A percentile compares a stretch with the other conserved stretches of the same genome.
phyloP scores from a whole-genome alignment of 768 basidiomycete genomes.

The Russula compacta region DNA sequence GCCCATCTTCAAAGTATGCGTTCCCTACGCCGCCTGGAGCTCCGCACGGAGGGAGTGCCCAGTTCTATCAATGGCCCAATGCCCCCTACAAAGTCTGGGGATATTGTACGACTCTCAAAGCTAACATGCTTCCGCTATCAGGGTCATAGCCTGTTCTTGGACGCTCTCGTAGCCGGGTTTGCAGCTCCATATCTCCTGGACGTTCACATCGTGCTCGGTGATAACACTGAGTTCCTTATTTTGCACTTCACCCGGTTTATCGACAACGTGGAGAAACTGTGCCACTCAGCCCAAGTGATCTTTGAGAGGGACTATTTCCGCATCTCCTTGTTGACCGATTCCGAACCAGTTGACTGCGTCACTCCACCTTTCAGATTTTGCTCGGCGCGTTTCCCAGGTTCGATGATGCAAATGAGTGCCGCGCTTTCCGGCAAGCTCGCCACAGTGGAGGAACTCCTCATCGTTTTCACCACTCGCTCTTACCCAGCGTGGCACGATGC shows the following conservation, averaged over 20 bases:
- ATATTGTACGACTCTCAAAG: not conserved
- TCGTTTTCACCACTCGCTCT: not conserved
- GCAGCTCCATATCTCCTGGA: not conserved
- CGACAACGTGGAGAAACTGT: not conserved
- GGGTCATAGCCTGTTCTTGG: not conserved
- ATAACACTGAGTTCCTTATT: not conserved
- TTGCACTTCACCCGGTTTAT: not conserved
- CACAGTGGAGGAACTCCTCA: not conserved
- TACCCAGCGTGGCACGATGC: not conserved
- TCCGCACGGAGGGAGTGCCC: not conserved
- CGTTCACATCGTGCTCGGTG: not conserved
- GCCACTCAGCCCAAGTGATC: not conserved
- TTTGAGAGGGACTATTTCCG: rapidly evolving
- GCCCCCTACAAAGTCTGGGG: not conserved
- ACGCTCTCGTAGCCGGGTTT: not conserved
- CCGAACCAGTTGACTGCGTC: not conserved
- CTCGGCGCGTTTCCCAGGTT: not conserved
- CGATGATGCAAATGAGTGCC: not conserved
- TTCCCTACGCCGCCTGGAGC: not conserved
- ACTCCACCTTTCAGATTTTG: not conserved
- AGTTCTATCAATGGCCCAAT: not conserved
- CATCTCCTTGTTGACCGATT: not conserved
- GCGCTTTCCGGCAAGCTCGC: not conserved
- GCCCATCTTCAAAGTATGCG: not conserved
- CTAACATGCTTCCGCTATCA: not conserved